Base-by-base conservation (phyloP, 2,329 filamentous ascomycete species). In the Coniochaeta sp. region DNA sequence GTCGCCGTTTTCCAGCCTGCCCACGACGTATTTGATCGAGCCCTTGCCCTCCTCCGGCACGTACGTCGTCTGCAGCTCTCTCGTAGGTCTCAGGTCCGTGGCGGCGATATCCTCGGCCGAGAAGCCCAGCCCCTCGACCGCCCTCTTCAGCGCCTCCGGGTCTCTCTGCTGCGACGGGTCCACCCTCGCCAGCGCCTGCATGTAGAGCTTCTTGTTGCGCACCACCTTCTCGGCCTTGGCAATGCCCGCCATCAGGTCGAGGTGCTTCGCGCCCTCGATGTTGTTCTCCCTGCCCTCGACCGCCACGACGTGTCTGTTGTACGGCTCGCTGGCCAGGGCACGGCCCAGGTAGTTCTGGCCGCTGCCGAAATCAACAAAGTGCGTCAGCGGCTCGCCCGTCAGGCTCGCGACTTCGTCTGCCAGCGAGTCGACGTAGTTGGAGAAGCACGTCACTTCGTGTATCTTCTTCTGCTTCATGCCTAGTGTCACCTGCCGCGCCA, bases 401-500 rank as follows among this genome's bases (percentile, higher is more conserved):
- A 83, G 76, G 1, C 77, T 70, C 3, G 83, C 80, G 26, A 96
- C 81, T 30, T 83, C 80, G 59, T 75, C 74, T 0, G 83, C 79
- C 10, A 88, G 75, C 3, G 75, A 69, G 57, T 91, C 83, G 58
- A 98, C 84, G 68, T 93, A 98, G 63, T 84, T 83, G n/a, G 93
- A 89, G 69, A 98, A 97, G 69, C 95, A 87, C 62, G 87, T 84
- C 34, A 98, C 95, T 76, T 99, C 95, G 69, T 99, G 95, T 1
- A 91, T 82, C 74, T 99, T 99, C 73, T 99, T 99, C 19, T 89
- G 85, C 63, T 91, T 96, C 95, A 99, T 99, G 4, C 95, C 95
- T 16, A 96, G 83, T 0, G 90, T 84, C 17, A 96, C 84, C 65
- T 88, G 83, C 56, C 85, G 82, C 2, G 91, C 86, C 59, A 83